Evolutionary conservation across 2,329 filamentous ascomycete species (phyloP), one percentile per base, ranked within the genome.

Genomic region (Plectosphaerella sp.): DNA sequence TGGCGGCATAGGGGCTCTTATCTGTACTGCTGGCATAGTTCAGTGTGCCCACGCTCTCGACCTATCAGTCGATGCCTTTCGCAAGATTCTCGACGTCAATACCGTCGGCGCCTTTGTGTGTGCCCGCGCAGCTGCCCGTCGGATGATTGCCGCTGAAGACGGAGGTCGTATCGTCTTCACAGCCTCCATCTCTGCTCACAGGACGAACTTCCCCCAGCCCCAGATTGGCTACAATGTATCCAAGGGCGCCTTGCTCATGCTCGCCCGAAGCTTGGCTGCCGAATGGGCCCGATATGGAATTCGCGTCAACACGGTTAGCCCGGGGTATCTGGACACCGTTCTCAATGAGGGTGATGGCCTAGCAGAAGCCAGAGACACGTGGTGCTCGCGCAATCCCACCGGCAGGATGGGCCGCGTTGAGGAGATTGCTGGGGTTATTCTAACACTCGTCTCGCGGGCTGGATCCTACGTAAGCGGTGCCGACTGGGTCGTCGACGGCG

Each of bases 301-400:
- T 54, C 70, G 85, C 3, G 83, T 88, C 5, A 91, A 92, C 59
- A 81, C 75, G 16, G 75, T 92, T 45, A 83, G 78, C 39, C 88
- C 88, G 0, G 88, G 88, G 1, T 91, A 91, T 59, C 89, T 91
- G 83, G 87, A 89, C 60, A 90, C 87, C 0, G 80, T 89, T 12
- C 67, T 91, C 47, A 91, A 90, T 61, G 83, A 83, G 54, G 84
- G 85, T 0, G 75, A 78, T 8, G 80, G 79, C 1, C 64, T 89
- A 46, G 74, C 74, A 11, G 72, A 73, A 37, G 76, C 77, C 37
- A 72, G 80, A 52, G 69, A 69, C 28, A 72, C 76, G 2, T 89
- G 86, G 86, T 72, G 72, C 20, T 69, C 68, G 35, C 71, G 83
- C 51, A 84, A 84, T 62, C 85, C 86, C 0, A 76, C 78, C 66